Base-by-base conservation (phyloP, 1,284 basidiomycete genomes). In the Trichosporon ovoides region DNA sequence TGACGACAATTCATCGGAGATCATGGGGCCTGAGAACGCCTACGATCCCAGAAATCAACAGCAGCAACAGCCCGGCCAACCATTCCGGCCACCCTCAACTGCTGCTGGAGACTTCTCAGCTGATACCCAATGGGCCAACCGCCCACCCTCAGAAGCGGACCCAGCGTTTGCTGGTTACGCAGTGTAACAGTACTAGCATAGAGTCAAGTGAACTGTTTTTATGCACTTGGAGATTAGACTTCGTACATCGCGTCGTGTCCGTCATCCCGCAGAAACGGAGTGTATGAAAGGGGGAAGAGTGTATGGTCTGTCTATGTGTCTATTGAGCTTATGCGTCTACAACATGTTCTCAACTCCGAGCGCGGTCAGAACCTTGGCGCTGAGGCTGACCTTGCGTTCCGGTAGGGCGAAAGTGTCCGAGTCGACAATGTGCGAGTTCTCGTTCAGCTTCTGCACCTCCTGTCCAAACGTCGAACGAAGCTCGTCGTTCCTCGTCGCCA, bases 381-480 rank as follows among this genome's bases (percentile, higher is more conserved):
- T 81, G 71, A 82, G 80, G 38, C 87, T 82, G 19, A 96, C 89
- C 36, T 80, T 80, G 63, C 93, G 81, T 52, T 86, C 82, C 10
- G 73, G 66, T 53, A 69, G 55, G 38, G 64, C 66, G 75, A 83
- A 84, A 7, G 81, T 77, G 36, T 66, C 62, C 36, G 74, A 73
- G 14, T 79, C 78, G 1, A 83, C 82, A 13, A 75, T 74, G 19
- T 61, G 70, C 1, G 80, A 79, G 59, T 80, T 62, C 46, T 70
- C 59, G 48, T 80, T 67, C 22, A 85, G 69, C 22, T 68, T 64
- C 20, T 68, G 66, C 14, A 83, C 70, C 66, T 85, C 84, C 7
- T 70, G 58, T n/a, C 68, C 72, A 38, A 85, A 70, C 2, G 75
- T 68, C 22, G 66, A 59, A 5, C 77, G 68, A 24, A 82, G 61